phyloP scores from a whole-genome alignment of 495 filamentous ascomycete species.

The Evernia prunastri region DNA sequence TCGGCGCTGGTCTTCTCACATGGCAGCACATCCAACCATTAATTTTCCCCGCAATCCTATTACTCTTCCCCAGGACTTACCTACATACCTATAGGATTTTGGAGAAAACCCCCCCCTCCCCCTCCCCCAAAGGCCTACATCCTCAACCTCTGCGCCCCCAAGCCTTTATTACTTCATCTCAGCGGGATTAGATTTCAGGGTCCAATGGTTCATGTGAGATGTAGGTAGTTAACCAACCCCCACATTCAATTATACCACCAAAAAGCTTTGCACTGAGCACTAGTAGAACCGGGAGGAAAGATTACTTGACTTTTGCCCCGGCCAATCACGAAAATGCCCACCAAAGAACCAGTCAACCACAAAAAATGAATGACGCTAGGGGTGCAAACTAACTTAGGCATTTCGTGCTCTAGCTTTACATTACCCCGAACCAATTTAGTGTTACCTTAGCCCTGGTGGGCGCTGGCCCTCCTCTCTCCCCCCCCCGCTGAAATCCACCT shows the following conservation, averaged over 20 bases:
- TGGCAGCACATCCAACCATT: background rate
- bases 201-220: background rate
- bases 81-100: no score
- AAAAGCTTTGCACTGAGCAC: background rate
- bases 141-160: no score
- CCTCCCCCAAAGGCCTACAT: no score
- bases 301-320: background rate
- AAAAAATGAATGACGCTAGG: background rate
- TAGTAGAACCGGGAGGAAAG: background rate
- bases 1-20: background rate
- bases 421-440: constrained; percentile 9
- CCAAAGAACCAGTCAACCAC: background rate
- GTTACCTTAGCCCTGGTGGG: no score
- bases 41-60: background rate
- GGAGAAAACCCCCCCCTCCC: no score
- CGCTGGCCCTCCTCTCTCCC: no score
- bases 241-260: background rate
- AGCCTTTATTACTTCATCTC: background rate
- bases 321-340: background rate
- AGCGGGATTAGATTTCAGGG: background rate
- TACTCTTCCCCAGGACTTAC: no score
- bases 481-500: background rate
- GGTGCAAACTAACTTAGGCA: background rate
- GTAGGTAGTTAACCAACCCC: background rate
- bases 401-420: constrained; percentile 1